Base-by-base conservation (phyloP, 2,329 filamentous ascomycete species). In the Amauroascus verrucosus region DNA sequence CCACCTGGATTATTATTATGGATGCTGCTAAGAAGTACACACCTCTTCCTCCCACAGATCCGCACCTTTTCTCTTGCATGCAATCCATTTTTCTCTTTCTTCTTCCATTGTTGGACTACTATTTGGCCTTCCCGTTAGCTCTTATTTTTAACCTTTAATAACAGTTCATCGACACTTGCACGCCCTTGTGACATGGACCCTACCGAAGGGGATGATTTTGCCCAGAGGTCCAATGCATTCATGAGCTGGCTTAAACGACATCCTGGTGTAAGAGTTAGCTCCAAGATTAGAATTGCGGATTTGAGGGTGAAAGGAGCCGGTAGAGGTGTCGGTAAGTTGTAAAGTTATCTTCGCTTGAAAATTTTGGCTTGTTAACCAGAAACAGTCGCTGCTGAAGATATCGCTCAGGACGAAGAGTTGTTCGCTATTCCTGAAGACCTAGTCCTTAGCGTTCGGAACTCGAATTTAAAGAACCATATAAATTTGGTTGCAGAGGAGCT, bases 371-470 rank as follows among this genome's bases (percentile, higher is more conserved):
- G 40, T 59, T 54, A 48, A 61, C 48, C n/a, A 35, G 51, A 44
- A 33, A 20, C 58, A 91, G 86, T 94, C 61, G 86, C 88, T 24
- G 77, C 72, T 20, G 67, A 77, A 54, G 80, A 88, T 57, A 87
- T 95, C 51, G 71, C 75, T 16, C 78, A 85, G 60, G 86, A 89
- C 56, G 86, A 88, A 54, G 79, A 84, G 46, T 77, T 95, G 41
- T 95, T 95, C 73, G 83, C 81, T 45, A 86, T 95, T 57, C 88
- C 88, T 1, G 81, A 86, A 57, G 70, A 74, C 45, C 74, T 78
- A 48, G 83, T 95, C 58, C 80, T 95, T 64, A 86, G 80, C 60
- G 74, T 80, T 20, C 77, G 84, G 64, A 94, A 85, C 38, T 93
- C 88, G 0, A 75, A 78, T 46, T 74, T 95, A 28, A 76, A 78